Percentiles rank a stretch among this genome's conserved stretches.
Evolutionary conservation across 2,329 filamentous ascomycete species (phyloP).

Genomic region (Drechslerella dactyloides): DNA sequence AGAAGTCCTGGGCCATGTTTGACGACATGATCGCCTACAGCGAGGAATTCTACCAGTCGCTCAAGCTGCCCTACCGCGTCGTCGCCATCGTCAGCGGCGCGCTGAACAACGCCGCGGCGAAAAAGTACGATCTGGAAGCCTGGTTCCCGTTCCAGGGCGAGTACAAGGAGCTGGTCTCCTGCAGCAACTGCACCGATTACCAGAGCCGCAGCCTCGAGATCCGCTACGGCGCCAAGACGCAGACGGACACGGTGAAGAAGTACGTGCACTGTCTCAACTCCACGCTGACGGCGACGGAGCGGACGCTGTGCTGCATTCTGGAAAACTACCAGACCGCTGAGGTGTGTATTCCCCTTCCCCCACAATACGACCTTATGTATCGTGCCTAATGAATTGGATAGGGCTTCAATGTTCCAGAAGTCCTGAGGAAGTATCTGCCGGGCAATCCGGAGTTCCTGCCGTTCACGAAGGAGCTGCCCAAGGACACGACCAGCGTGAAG

Average conservation of each 20-base stretch:
- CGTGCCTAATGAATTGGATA: slow-evolving; percentile 57
- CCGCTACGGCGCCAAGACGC: slow-evolving; percentile 84
- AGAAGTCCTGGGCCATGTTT: slow-evolving; percentile 90
- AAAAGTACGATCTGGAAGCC: slow-evolving; percentile 95
- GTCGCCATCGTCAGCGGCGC: slow-evolving; percentile 96
- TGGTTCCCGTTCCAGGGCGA: slow-evolving; percentile 97
- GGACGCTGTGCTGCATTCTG: slow-evolving; percentile 89
- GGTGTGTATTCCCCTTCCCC: slow-evolving; percentile 61
- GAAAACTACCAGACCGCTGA: slow-evolving; percentile 97
- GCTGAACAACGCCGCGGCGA: slow-evolving; percentile 83
- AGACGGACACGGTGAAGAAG: slow-evolving; percentile 83
- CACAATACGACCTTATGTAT: neutral
- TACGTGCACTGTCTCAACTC: slow-evolving; percentile 94
- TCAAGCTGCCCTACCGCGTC: slow-evolving; percentile 87
- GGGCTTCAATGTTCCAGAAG: slow-evolving; percentile 80
- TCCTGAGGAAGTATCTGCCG: slow-evolving; percentile 85
- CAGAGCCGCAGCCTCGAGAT: slow-evolving; percentile 94
- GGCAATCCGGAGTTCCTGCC: slow-evolving; percentile 88
- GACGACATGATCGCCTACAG: slow-evolving; percentile 89
- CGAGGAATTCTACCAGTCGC: slow-evolving; percentile 92
- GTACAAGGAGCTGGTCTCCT: slow-evolving; percentile 97
- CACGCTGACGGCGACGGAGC: slow-evolving; percentile 86
- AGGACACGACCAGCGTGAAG: slow-evolving; percentile 72
- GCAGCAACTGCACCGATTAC: slow-evolving; percentile 98
- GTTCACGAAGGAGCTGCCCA: slow-evolving; percentile 82